A percentile compares a stretch with the other conserved stretches of the same genome.
Conservation (phyloP, 1,139 yeast genomes). For the Kodamaea fungicola region DNA sequence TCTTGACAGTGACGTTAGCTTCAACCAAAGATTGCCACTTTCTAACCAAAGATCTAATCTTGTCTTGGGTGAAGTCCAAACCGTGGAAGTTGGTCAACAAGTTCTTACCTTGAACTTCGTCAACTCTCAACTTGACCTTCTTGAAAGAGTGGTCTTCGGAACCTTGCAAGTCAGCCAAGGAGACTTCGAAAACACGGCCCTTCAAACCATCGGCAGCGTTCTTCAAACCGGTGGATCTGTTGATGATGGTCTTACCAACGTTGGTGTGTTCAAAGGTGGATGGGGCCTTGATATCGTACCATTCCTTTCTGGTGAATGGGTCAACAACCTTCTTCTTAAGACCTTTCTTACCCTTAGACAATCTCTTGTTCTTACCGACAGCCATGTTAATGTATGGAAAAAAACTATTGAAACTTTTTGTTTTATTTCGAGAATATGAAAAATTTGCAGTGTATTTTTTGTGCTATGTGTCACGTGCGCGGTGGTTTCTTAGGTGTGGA, state of each 20-base stretch:
- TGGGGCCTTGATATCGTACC: conserved; percentile 54
- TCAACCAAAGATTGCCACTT: conserved; percentile 54
- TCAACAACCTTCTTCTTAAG: conserved; percentile 52
- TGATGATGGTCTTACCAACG: conserved; percentile 51
- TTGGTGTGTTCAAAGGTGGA: conserved; percentile 50
- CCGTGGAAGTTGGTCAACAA: conserved; percentile 55
- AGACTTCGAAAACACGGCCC: conserved; percentile 51
- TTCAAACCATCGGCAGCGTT: conserved; percentile 52
- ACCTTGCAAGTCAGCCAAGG: conserved; percentile 51
- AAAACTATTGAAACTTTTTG: conserved; percentile 9
- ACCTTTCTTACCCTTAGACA: conserved; percentile 52
- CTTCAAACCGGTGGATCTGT: conserved; percentile 51
- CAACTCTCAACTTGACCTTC: conserved; percentile 52
- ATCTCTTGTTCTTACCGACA: conserved; percentile 54
- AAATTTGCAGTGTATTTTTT: conserved; percentile 1
- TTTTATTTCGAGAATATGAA: conserved; percentile 4
- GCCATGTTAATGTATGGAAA: conserved; percentile 31
- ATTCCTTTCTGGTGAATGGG: conserved; percentile 51
- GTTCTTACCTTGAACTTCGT: conserved; percentile 53
- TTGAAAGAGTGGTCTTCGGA: conserved; percentile 52
- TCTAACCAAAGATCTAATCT: conserved; percentile 51
- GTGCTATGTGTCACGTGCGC: neutral
- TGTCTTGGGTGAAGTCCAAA: conserved; percentile 48
- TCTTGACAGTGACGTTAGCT: conserved; percentile 51
- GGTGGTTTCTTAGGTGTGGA: neutral